Evolutionary conservation across 2,329 filamentous ascomycete species (phyloP).

Genomic region (Diaporthe sp.): DNA sequence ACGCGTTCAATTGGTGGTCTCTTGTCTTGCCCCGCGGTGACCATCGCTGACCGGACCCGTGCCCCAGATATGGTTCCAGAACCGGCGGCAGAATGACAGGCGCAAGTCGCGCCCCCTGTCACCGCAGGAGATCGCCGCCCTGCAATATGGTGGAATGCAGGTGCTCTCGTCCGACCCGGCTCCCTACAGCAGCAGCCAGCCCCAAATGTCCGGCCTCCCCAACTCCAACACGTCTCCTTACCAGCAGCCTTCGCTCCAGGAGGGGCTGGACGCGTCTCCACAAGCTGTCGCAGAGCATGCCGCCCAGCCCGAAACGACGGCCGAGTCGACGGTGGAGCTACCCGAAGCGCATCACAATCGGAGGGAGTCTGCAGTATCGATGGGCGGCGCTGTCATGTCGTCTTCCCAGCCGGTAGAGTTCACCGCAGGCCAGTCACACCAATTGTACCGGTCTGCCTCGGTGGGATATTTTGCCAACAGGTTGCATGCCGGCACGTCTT

Average conservation of each 20-base stretch:
- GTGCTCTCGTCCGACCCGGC: constrained; percentile 63
- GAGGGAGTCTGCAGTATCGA: constrained; percentile 36
- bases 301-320: constrained; percentile 31
- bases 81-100: constrained; percentile 91
- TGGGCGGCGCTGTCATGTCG: constrained; percentile 34
- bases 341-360: constrained; percentile 18
- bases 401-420: constrained; percentile 46
- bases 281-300: constrained; percentile 11
- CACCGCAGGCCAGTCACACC: constrained; percentile 43
- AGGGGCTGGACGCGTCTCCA: constrained; percentile 35
- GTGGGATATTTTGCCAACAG: constrained; percentile 69
- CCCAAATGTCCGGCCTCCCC: constrained; percentile 27
- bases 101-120: constrained; percentile 88
- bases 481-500: constrained; percentile 67
- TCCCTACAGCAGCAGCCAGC: constrained; percentile 46
- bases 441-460: constrained; percentile 52
- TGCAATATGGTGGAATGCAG: constrained; percentile 69
- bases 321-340: constrained; percentile 21
- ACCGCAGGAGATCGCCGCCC: constrained; percentile 79
- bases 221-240: constrained; percentile 34
- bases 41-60: constrained; percentile 37
- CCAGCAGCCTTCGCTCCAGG: constrained; percentile 20
- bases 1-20: constrained; percentile 31
- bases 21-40: constrained; percentile 20
- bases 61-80: constrained; percentile 95